Base-by-base conservation (phyloP, 2,329 filamentous ascomycete genomes). In the Nemania diffusa region DNA sequence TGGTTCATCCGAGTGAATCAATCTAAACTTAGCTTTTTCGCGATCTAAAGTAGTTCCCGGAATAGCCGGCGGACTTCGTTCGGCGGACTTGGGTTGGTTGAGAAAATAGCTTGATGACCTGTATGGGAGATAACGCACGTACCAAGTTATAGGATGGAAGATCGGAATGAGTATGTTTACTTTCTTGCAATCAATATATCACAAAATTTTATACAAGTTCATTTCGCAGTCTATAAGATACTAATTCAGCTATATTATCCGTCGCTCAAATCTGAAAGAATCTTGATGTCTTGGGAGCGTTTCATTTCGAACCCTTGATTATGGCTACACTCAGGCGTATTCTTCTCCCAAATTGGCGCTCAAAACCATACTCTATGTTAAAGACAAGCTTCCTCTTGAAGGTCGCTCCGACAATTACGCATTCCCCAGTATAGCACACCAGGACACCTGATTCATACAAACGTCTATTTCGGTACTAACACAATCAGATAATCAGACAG, bases 401-500 rank as follows among this genome's bases (percentile, higher is more conserved):
- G 5, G 29, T 9, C 29, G 5, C 29, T 13, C 34, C 34, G 3
- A 6, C 34, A 7, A 40, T 3, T 6, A 7, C 15, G 34, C 34
- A 15, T 15, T 13, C 8, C 3, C 34, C 34, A n/a, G 34, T 40
- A 40, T 40, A 40, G 15, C 15, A 40, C 34, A 40, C 34, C 8
- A 40, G 34, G 15, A 40, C 15, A 40, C 34, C 8, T 5, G 37
- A 40, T 17, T 5, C 37, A 17, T 17, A 7, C 6, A 15, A 40
- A 11, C 37, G 11, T 22, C 61, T 67, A 72, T 37, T 65, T 71
- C 26, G 58, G 62, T 4, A 51, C 57, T 22, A 68, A 29, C 13
- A 53, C 59, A n/a, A 68, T 68, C 57, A 69, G 29, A 26, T 62
- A 6, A 48, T 69, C 68, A 6, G 61, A 65, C 15, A 69, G 13